These are phyloP conservation scores for Cicer arietinum DNA, from an alignment of 306 rosid genomes.

Conservation along the genomic window DNA sequence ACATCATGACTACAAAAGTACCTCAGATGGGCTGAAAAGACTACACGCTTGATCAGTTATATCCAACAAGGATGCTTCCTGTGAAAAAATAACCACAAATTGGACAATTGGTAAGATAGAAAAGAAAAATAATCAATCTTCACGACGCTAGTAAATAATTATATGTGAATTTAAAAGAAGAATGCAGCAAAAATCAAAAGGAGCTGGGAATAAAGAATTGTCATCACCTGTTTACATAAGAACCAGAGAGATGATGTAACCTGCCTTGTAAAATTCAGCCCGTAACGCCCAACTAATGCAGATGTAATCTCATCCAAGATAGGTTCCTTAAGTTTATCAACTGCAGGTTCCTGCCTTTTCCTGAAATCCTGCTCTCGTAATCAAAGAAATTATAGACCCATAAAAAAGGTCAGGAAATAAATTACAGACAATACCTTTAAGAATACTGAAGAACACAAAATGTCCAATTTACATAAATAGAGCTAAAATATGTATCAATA, in stretches of 20 bases:
- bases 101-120: conserved; percentile 27
- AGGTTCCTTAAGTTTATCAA: conserved; percentile 82
- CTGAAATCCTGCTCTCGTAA: conserved; percentile 63
- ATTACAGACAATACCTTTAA: conserved; percentile 20
- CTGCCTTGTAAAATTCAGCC: conserved; percentile 77
- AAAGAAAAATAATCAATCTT: conserved; percentile 31
- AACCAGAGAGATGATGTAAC: conserved; percentile 86
- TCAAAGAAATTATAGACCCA: conserved; percentile 30
- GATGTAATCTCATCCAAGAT: conserved; percentile 67
- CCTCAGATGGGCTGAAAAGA: conserved; percentile 82
- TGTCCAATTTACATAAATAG: conserved; percentile 24
- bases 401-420: background rate
- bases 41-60: conserved; percentile 82
- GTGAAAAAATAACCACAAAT: conserved; percentile 50
- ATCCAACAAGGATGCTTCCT: conserved; percentile 95
- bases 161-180: conserved; percentile 20
- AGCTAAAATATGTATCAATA: conserved; percentile 16
- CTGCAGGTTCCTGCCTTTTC: conserved; percentile 78
- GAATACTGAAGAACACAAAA: conserved; percentile 28
- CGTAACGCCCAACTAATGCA: conserved; percentile 59
- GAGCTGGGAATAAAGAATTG: conserved; percentile 4
- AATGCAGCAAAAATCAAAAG: conserved; percentile 24
- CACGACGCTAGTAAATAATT: conserved; percentile 15
- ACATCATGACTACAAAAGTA: conserved; percentile 41
- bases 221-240: conserved; percentile 88